These are phyloP conservation scores for Yamadazyma akitaensis DNA, from an alignment of 805 yeast species.

Conservation along the genomic window DNA sequence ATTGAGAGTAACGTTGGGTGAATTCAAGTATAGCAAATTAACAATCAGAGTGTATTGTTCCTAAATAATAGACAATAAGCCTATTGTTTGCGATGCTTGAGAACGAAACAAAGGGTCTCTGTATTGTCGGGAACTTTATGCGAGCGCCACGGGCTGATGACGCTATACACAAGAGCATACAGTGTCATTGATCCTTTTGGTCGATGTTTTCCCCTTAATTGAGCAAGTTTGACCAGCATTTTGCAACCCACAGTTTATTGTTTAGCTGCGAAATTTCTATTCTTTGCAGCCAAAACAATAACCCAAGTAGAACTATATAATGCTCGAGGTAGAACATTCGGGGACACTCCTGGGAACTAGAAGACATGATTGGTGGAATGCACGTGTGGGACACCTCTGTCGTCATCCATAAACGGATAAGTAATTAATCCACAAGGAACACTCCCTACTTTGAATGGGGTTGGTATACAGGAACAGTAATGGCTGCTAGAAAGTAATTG, in stretches of 20 bases:
- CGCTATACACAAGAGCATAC: neutral
- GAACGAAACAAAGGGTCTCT: slow-evolving; percentile 1
- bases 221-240: neutral
- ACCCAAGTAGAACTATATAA: no score
- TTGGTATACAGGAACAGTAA: no score
- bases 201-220: no score
- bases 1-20: neutral
- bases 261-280: neutral
- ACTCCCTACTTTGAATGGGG: no score
- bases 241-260: neutral
- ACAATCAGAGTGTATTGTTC: neutral
- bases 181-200: neutral
- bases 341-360: no score
- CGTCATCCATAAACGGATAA: neutral
- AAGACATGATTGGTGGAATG: no score
- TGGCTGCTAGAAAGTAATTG: no score
- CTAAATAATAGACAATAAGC: neutral
- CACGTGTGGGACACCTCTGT: no score
- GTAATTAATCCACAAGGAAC: no score
- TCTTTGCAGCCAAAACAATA: slow-evolving; percentile 1
- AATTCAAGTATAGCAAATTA: neutral
- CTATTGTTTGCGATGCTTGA: neutral
- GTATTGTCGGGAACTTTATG: neutral
- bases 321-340: neutral
- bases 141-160: neutral